Base-by-base conservation (phyloP, 495 filamentous ascomycete species). In the Penicillium maclennaniae region DNA sequence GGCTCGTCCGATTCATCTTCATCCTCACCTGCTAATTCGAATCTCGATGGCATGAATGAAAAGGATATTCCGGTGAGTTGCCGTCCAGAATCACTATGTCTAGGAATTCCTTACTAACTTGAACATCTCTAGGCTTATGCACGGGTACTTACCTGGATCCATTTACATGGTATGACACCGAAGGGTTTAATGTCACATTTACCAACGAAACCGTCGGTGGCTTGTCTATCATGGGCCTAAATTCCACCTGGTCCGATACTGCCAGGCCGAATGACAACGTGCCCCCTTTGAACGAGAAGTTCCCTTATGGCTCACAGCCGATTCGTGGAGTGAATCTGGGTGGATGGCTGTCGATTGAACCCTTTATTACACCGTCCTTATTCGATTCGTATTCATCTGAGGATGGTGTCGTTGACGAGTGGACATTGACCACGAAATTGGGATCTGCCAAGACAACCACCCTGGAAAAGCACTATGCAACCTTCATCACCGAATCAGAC, bases 321-420 rank as follows among this genome's bases (percentile, higher is more conserved):
- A 89, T 93, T 23, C 82, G 92, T 1, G 95, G 95, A 2, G 87
- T 97, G 20, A 99, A 97, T 66, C 59, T 97, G 4, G 93, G 95
- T 34, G 95, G 95, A 25, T 99, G 93, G 95, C 79, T 99, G 3
- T 87, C 86, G 0, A 73, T 99, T 7, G 95, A 99, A 57, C 95
- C 95, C 0, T 96, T 95, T 61, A 97, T 99, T 62, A 91, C 87
- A 15, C 95, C 95, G 0, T 96, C 91, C 2, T 76, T 97, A 26
- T 99, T 99, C 64, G 69, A 84, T 1, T 55, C 56, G 7, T 96
- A 89, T 71, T 76, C 80, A 45, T 59, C 69, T 2, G 71, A 67
- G 15, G 68, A 84, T 44, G 81, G 79, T 15, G 79, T 97, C 46
- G 76, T 97, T 17, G 95, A 99, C 61, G 95, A 99, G 70, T 97